Conservation (phyloP, 176 grass and related monocot genomes). For the Luzula sylvatica region DNA sequence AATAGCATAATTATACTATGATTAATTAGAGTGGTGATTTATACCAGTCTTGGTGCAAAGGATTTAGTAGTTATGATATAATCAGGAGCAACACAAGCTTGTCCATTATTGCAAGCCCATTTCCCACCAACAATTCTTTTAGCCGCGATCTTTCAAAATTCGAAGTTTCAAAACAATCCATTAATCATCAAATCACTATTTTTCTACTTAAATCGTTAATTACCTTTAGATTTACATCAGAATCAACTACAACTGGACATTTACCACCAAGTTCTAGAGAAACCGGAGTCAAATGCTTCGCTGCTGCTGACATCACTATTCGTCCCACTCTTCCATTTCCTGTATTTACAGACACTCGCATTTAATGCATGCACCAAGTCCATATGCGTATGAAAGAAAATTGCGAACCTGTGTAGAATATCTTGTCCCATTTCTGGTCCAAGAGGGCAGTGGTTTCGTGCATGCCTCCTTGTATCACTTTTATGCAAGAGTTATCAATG, state of each 20-base stretch:
- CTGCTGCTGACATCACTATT: constrained; percentile 66
- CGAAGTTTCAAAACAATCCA: not conserved
- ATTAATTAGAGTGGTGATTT: not conserved
- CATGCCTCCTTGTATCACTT: constrained; percentile 69
- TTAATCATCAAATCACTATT: no score
- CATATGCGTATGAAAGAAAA: not conserved
- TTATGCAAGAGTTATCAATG: constrained; percentile 71
- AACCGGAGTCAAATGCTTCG: constrained; percentile 85
- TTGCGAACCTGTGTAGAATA: constrained; percentile 82
- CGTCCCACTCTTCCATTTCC: constrained; percentile 65
- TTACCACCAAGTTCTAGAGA: constrained; percentile 90
- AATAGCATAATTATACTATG: no score
- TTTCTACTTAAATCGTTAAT: constrained; percentile 11
- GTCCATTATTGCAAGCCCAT: constrained; percentile 91
- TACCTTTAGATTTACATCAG: constrained; percentile 70
- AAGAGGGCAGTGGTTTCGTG: constrained; percentile 59
- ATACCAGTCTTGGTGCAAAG: constrained; percentile 78
- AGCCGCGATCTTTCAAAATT: constrained; percentile 35
- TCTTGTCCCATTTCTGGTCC: constrained; percentile 92
- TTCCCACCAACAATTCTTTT: constrained; percentile 86
- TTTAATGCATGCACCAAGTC: not conserved
- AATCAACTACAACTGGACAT: constrained; percentile 77
- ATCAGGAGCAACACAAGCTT: constrained; percentile 93
- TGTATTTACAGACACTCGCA: constrained; percentile 21
- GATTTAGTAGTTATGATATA: constrained; percentile 88